A percentile compares a stretch with the other conserved stretches of the same genome.
These are phyloP conservation scores for Aspergillus sp. DNA, from an alignment of 2,329 filamentous ascomycete species.

Conservation along the genomic window DNA sequence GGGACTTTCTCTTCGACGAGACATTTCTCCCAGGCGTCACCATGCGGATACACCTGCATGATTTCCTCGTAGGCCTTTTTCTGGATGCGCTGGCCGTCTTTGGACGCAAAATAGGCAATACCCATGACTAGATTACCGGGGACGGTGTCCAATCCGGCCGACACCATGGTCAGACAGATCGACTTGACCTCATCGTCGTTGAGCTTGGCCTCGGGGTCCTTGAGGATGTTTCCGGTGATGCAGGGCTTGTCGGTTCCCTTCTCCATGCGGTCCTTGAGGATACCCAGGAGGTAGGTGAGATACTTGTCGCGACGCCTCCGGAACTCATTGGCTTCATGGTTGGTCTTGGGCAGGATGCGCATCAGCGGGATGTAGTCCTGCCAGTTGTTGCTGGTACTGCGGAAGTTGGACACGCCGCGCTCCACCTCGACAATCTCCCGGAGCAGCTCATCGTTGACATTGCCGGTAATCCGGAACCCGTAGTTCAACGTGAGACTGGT, in stretches of 20 bases:
- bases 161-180: constrained; percentile 75
- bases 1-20: constrained; percentile 65
- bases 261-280: constrained; percentile 53
- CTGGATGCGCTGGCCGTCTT: constrained; percentile 62
- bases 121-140: constrained; percentile 73
- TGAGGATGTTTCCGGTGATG: constrained; percentile 62
- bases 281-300: constrained; percentile 50
- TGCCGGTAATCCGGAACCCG: constrained; percentile 64
- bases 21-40: constrained; percentile 68
- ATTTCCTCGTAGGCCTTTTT: constrained; percentile 62
- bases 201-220: constrained; percentile 61
- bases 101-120: constrained; percentile 63
- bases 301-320: constrained; percentile 61
- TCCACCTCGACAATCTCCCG: constrained; percentile 69
- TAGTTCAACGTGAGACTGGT: constrained; percentile 72
- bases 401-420: constrained; percentile 64
- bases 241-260: constrained; percentile 60
- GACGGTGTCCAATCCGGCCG: constrained; percentile 72
- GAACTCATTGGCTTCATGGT: constrained; percentile 56
- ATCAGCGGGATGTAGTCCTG: constrained; percentile 75
- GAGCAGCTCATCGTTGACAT: constrained; percentile 58
- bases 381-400: constrained; percentile 75
- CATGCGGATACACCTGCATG: constrained; percentile 60
- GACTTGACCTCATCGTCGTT: constrained; percentile 67
- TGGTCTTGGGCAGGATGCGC: constrained; percentile 55